These are phyloP conservation scores for Alternaria burnsii DNA, from an alignment of 2,329 filamentous ascomycete species.

Conservation along the genomic window DNA sequence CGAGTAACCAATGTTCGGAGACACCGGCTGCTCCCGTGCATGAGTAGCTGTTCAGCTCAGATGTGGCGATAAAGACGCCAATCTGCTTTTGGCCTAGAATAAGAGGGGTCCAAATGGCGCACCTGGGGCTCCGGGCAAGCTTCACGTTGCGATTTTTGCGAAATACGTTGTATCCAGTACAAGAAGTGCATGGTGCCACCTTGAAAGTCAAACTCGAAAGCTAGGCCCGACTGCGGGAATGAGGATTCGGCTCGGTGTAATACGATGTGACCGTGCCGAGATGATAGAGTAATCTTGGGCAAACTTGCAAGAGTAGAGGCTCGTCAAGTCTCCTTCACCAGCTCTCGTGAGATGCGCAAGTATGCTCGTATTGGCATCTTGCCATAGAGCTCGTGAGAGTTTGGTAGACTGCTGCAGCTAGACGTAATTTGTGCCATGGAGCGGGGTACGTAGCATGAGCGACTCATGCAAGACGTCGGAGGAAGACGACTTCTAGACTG, in stretches of 20 bases:
- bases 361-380: not conserved
- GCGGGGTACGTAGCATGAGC: not conserved
- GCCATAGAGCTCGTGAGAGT: not conserved
- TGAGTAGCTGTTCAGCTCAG: too few species aligned
- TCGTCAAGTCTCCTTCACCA: not conserved
- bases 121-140: not conserved
- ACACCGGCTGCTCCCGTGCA: too few species aligned
- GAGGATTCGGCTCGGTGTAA: not conserved
- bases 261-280: not conserved
- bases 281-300: not conserved
- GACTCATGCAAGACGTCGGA: not conserved
- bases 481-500: not conserved
- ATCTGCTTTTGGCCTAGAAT: not conserved
- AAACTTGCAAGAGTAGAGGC: not conserved
- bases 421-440: not conserved
- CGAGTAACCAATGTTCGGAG: too few species aligned
- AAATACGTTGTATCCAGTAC: too few species aligned
- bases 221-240: not conserved
- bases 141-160: too few species aligned
- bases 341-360: not conserved
- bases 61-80: too few species aligned
- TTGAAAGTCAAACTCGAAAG: not conserved
- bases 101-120: too few species aligned
- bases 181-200: not conserved
- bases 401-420: conserved; percentile 4